Base-by-base conservation (phyloP, 108 stramenopile genomes). In the Pseudonitzschia multiseries region DNA sequence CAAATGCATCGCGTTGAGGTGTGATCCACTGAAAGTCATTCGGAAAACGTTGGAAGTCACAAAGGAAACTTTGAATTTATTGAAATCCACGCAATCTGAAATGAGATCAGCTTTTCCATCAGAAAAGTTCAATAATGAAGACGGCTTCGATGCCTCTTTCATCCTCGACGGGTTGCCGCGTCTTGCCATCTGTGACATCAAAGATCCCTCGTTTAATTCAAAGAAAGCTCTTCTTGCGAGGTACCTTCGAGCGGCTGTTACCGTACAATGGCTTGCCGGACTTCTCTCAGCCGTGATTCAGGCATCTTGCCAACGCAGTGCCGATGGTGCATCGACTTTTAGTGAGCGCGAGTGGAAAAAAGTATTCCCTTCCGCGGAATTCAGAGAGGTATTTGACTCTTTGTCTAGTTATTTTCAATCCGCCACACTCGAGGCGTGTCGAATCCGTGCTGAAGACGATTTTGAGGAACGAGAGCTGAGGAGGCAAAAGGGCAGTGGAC, bases 261-360 rank as follows among this genome's bases (percentile, higher is more conserved):
- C 61, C 4, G 62, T 89, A 8, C 88, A 91, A 57, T 93, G 91
- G 90, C 72, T 88, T 14, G 80, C 82, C 3, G 68, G 77, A 32
- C 65, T 87, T 50, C 75, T 93, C 4, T 86, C 89, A 0, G 56
- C 76, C 1, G 80, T 75, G 24, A 78, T 96, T 62, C 81, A 84
- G 43, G 82, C 86, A 26, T 87, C 84, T 21, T 76, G 65, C 57
- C 87, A 87, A 60, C 72, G 83, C 20, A 76, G 73, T 44, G 70
- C 80, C 54, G 90, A 91, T 27, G 60, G 65, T 26, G 17, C 24
- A 24, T 42, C 74, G n/a, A 77, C 78, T 12, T 82, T 83, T 76
- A 81, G 77, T 42, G 91, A 89, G 68, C 66, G 80, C 18, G 89
- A 88, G 65, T 91, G 89, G 90, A 86, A 87, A 68, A 90, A 84